These are phyloP conservation scores for Tetrahymena borealis DNA, from an alignment of 73 alveolate genomes.

Conservation along the genomic window DNA sequence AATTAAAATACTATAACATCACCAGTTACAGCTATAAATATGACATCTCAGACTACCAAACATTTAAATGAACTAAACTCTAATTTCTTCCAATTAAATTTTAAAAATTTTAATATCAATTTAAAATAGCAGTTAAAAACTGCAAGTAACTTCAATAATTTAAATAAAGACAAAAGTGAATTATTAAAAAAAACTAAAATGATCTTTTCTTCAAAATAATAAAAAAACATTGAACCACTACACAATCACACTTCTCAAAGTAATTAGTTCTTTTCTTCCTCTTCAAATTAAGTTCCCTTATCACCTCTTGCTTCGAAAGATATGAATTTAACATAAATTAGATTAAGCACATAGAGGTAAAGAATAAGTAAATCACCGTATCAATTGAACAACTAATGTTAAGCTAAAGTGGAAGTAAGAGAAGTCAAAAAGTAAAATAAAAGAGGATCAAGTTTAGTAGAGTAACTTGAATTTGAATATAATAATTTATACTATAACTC, in stretches of 20 bases:
- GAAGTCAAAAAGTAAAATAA: not conserved
- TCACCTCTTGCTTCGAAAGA: not conserved
- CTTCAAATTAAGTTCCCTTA: not conserved
- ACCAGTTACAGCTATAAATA: no score
- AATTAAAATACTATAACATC: no score
- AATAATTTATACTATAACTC: not conserved
- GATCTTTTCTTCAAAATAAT: not conserved
- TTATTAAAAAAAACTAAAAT: not conserved
- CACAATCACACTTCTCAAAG: not conserved
- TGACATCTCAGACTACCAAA: no score
- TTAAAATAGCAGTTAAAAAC: not conserved
- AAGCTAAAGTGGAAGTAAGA: not conserved
- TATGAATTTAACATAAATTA: not conserved
- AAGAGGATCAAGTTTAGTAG: not conserved
- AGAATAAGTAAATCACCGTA: not conserved
- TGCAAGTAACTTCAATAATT: not conserved
- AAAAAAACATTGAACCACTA: not conserved
- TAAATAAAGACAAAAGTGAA: not conserved
- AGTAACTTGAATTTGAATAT: not conserved
- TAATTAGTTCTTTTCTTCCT: not conserved
- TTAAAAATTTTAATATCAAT: not conserved
- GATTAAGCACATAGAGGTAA: not conserved
- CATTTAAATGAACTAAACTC: not conserved
- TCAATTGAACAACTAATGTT: not conserved
- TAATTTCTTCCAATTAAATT: not conserved